phyloP scores from a whole-genome alignment of 257 asterid species.

The Penstemon eatonii region DNA sequence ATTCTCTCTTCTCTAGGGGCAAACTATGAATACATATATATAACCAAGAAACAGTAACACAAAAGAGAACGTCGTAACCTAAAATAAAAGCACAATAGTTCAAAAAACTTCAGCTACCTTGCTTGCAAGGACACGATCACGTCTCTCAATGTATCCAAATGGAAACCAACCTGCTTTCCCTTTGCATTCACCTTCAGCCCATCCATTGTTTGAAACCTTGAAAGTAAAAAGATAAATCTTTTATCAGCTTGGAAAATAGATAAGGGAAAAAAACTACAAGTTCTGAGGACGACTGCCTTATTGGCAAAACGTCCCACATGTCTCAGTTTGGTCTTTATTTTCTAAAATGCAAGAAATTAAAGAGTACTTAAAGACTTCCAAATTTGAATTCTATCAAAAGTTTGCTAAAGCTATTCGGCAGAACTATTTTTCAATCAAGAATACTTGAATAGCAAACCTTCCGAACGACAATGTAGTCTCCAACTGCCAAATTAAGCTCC shows the following conservation, averaged over 20 bases:
- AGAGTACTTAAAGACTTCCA: too few relatives aligned
- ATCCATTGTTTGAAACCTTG: constrained; percentile 90
- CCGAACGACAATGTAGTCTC: constrained; percentile 84
- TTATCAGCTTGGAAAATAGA: too few relatives aligned
- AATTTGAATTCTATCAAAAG: too few relatives aligned
- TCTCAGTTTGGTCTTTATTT: too few relatives aligned
- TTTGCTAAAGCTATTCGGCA: too few relatives aligned
- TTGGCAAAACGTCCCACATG: too few relatives aligned
- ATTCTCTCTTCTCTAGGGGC: constrained; percentile 25
- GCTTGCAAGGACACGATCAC: constrained; percentile 97
- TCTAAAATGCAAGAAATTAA: too few relatives aligned
- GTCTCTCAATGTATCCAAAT: constrained; percentile 81
- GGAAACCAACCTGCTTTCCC: constrained; percentile 99
- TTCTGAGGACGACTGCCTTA: too few relatives aligned
- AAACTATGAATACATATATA: constrained; percentile 14
- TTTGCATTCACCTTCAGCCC: constrained; percentile 99
- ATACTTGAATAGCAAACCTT: constrained; percentile 58
- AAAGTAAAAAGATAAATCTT: constrained; percentile 17
- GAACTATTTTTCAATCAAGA: too few relatives aligned
- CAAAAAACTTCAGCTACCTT: constrained; percentile 87
- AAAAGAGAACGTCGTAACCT: neutral
- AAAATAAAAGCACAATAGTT: constrained; percentile 25
- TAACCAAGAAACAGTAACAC: constrained; percentile 12
- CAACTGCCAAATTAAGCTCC: constrained; percentile 83
- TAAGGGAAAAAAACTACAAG: too few relatives aligned